These are phyloP conservation scores for Paraglomus occultum DNA, from an alignment of 192 early-diverging fungal species.

Conservation along the genomic window DNA sequence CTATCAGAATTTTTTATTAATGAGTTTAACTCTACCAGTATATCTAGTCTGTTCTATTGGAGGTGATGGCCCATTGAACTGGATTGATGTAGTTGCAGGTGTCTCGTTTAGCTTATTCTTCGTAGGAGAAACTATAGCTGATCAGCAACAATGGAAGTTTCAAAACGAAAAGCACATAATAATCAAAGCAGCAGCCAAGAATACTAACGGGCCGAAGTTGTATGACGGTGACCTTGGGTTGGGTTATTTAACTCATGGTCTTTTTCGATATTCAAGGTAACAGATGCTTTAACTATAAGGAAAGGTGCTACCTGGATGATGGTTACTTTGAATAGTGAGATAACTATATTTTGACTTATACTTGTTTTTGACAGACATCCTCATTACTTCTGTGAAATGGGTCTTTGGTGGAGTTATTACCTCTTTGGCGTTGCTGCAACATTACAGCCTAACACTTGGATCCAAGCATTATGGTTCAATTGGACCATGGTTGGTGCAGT, in stretches of 20 bases:
- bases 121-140: conserved; percentile 65
- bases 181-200: conserved; percentile 30
- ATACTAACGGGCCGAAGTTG: neutral
- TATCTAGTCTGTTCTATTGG: conserved; percentile 39
- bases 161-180: conserved; percentile 54
- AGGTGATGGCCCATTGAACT: conserved; percentile 33
- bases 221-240: conserved; percentile 44
- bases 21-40: conserved; percentile 53
- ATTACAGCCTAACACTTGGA: conserved; percentile 28
- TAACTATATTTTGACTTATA: too few relatives aligned
- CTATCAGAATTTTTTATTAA: conserved; percentile 71
- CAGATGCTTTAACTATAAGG: too few relatives aligned
- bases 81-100: conserved; percentile 46
- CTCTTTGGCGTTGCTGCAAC: conserved; percentile 56
- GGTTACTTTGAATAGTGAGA: too few relatives aligned
- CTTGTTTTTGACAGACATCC: conserved; percentile 58
- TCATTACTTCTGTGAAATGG: conserved; percentile 81
- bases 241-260: conserved; percentile 73
- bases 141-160: conserved; percentile 81
- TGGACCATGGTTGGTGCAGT: conserved; percentile 50
- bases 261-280: conserved; percentile 61
- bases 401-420: conserved; percentile 60
- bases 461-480: conserved; percentile 34
- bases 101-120: conserved; percentile 48
- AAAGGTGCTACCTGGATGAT: too few relatives aligned